Evolutionary conservation across 768 basidiomycete genomes (phyloP).

Genomic region (Leucocoprinus leucothites): DNA sequence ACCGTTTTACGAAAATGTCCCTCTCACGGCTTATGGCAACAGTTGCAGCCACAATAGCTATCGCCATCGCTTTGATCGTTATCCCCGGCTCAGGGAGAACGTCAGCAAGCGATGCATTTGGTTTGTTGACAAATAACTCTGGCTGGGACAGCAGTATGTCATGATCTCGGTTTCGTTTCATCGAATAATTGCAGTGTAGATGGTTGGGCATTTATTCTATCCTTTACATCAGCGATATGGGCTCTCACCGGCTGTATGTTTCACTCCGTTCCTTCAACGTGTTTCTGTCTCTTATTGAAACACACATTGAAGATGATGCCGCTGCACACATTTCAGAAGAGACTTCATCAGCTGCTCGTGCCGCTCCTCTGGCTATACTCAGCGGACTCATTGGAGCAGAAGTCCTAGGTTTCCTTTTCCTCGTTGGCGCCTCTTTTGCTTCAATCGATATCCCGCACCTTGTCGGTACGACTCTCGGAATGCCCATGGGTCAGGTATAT

Average conservation of each 20-base stretch:
- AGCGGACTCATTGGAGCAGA: constrained; percentile 50
- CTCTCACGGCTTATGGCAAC: background rate
- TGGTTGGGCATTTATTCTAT: constrained; percentile 60
- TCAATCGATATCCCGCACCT: constrained; percentile 45
- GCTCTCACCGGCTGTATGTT: constrained; percentile 60
- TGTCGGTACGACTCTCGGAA: constrained; percentile 40
- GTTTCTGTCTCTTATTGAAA: no score
- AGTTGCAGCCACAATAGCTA: constrained; percentile 58
- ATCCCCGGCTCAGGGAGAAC: constrained; percentile 44
- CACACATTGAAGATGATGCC: constrained; percentile 62
- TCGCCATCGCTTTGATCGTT: constrained; percentile 49
- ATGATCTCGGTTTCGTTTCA: background rate
- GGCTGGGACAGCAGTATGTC: constrained; percentile 52
- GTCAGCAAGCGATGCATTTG: constrained; percentile 56
- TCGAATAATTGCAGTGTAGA: constrained; percentile 27
- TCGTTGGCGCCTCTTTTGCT: constrained; percentile 56
- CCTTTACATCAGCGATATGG: constrained; percentile 67
- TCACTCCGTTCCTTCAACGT: no score
- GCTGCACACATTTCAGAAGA: constrained; percentile 67
- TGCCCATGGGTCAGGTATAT: constrained; percentile 63
- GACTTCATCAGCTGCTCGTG: constrained; percentile 48
- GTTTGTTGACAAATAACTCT: constrained; percentile 57
- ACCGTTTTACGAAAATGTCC: background rate
- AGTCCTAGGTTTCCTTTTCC: constrained; percentile 49
- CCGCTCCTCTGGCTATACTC: constrained; percentile 59